phyloP scores from a whole-genome alignment of 805 yeast species.

The Candida oleophila region DNA sequence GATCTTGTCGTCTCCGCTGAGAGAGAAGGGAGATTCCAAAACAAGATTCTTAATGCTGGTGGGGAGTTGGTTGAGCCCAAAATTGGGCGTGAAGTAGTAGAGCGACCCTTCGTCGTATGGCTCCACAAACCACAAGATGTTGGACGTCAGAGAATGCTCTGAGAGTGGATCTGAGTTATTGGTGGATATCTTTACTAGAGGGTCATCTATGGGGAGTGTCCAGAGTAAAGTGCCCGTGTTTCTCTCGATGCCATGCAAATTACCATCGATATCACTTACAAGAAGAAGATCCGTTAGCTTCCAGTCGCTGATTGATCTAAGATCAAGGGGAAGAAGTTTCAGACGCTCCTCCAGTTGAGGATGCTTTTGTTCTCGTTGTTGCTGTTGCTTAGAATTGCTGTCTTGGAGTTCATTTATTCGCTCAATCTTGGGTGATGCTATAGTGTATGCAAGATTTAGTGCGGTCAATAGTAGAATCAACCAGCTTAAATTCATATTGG shows the following conservation, averaged over 20 bases:
- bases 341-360: not conserved
- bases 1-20: constrained; percentile 71
- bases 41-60: constrained; percentile 76
- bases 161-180: not conserved
- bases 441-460: not conserved
- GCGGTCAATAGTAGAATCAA: not conserved
- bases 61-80: constrained; percentile 80
- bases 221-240: constrained; percentile 73
- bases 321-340: constrained; percentile 32
- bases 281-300: constrained; percentile 57
- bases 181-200: constrained; percentile 51
- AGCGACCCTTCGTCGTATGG: constrained; percentile 84
- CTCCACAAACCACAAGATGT: constrained; percentile 80
- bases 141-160: constrained; percentile 13
- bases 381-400: not conserved
- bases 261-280: constrained; percentile 84
- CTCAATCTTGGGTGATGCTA: constrained; percentile 2
- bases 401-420: not conserved
- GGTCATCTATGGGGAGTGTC: constrained; percentile 67
- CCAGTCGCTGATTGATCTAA: constrained; percentile 46
- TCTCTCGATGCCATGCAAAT: constrained; percentile 76
- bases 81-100: constrained; percentile 71
- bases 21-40: constrained; percentile 79
- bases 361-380: not conserved
- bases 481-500: not conserved